These are phyloP conservation scores for Macadamia tetraphylla DNA, from an alignment of 164 flowering plant species.

Conservation along the genomic window DNA sequence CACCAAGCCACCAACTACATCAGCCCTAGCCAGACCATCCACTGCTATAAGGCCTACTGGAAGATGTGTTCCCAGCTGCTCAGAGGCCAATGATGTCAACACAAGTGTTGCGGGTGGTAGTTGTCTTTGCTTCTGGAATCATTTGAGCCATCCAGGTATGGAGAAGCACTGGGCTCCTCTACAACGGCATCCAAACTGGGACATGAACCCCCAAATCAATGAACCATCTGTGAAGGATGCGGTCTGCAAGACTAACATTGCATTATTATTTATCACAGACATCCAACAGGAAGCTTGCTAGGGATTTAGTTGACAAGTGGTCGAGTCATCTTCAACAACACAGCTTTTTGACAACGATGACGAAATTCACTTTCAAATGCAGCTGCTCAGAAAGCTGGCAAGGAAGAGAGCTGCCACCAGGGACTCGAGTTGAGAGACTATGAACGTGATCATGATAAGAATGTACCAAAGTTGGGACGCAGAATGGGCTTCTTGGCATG, in stretches of 20 bases:
- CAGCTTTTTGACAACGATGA: no score
- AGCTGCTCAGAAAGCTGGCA: no score
- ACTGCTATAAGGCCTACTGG: slow-evolving; percentile 82
- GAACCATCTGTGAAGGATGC: slow-evolving; percentile 66
- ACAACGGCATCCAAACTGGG: slow-evolving; percentile 66
- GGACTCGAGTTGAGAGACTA: no score
- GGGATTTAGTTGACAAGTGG: no score
- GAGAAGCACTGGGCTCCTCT: slow-evolving; percentile 72
- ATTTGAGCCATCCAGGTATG: slow-evolving; percentile 84
- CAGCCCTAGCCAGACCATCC: slow-evolving; percentile 85
- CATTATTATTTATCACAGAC: no score
- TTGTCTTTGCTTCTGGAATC: slow-evolving; percentile 92
- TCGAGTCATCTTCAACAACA: no score
- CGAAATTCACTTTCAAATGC: no score
- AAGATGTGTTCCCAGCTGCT: slow-evolving; percentile 96
- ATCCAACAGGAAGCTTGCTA: no score
- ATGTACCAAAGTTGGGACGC: no score
- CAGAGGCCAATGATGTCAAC: slow-evolving; percentile 60
- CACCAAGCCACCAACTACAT: slow-evolving; percentile 62
- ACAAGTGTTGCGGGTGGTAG: slow-evolving; percentile 91
- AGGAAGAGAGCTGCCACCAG: no score
- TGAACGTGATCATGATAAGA: no score
- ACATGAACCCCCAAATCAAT: slow-evolving; percentile 46
- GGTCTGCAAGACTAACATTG: slow-evolving; percentile 29
- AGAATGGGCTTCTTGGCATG: no score